Evolutionary conservation across 2,329 filamentous ascomycete genomes (phyloP), one percentile per base, ranked within the genome.

Genomic region (Albophoma yamanashiensis): DNA sequence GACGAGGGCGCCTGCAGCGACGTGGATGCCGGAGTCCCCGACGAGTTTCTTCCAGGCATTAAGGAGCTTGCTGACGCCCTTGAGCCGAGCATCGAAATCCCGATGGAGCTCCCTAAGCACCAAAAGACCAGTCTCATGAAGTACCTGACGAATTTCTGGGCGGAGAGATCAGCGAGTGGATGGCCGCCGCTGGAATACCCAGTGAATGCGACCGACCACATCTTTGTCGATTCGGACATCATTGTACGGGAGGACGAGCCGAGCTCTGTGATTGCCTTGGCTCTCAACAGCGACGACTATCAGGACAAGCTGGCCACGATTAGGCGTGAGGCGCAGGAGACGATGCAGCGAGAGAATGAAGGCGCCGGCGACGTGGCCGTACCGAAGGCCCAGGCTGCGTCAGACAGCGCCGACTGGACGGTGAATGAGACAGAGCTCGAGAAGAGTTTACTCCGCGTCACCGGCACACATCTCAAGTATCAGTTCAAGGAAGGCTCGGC

Each of bases 201-300:
- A 3, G 83, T 97, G 63, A 89, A 85, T 64, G 80, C 88, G 55
- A 90, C 88, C 20, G 94, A 99, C 71, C 94, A 99, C 72, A 92
- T 99, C 56, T 97, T 97, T 75, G 89, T 92, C 59, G 92, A 99
- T 74, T 96, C 92, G 11, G 91, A 99, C 71, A 92, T 99, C 64
- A 96, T 99, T 66, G 92, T 99, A 43, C 87, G 94, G 45, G 94
- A 99, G 73, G 94, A 99, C 71, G 94, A 99, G 74, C 94, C 94
- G 3, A 97, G 92, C 68, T 97, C 94, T 2, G 83, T 99, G 47
- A 94, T 99, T 68, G 94, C 95, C 0, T 90, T 99, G 69, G 92
- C 93, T 1, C 78, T 99, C 25, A 91, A 89, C 65, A 96, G 90
- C 17, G 84, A 89, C 59, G 92, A 97, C 69, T 99, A 99, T 72